These are phyloP conservation scores for Xerocomellus chrysenteron DNA, from an alignment of 768 basidiomycete genomes.

Conservation along the genomic window DNA sequence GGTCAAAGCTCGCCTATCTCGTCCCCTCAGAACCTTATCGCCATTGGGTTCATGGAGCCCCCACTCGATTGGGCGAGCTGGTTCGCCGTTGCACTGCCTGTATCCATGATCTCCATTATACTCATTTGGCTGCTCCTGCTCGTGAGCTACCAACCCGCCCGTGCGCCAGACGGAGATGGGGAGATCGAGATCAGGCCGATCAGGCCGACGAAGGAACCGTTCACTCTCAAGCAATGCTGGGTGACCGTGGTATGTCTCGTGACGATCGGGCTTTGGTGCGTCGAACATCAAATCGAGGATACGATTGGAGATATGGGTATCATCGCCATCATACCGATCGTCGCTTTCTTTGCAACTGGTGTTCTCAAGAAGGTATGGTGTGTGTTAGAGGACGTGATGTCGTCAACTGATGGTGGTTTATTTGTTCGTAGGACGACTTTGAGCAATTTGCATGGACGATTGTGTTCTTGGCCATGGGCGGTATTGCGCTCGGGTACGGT, in stretches of 20 bases:
- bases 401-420: neutral
- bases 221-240: slow-evolving; percentile 87
- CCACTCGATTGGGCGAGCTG: slow-evolving; percentile 85
- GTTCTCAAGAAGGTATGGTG: slow-evolving; percentile 82
- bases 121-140: slow-evolving; percentile 92
- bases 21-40: slow-evolving; percentile 96
- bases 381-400: neutral
- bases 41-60: slow-evolving; percentile 82
- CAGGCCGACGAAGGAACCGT: slow-evolving; percentile 76
- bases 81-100: slow-evolving; percentile 93
- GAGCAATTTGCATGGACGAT: slow-evolving; percentile 94
- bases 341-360: slow-evolving; percentile 92
- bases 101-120: slow-evolving; percentile 80
- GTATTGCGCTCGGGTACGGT: slow-evolving; percentile 93
- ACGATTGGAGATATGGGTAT: slow-evolving; percentile 95
- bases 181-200: slow-evolving; percentile 84
- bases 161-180: slow-evolving; percentile 69
- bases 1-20: slow-evolving; percentile 98
- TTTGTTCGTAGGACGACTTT: slow-evolving; percentile 73
- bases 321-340: slow-evolving; percentile 89
- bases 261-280: slow-evolving; percentile 90
- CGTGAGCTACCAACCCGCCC: slow-evolving; percentile 73
- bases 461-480: slow-evolving; percentile 97
- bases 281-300: slow-evolving; percentile 74
- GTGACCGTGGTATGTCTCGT: slow-evolving; percentile 77